A percentile compares a stretch with the other conserved stretches of the same genome.
These are phyloP conservation scores for Epicoccum sorghinum DNA, from an alignment of 2,329 filamentous ascomycete species.

Conservation along the genomic window DNA sequence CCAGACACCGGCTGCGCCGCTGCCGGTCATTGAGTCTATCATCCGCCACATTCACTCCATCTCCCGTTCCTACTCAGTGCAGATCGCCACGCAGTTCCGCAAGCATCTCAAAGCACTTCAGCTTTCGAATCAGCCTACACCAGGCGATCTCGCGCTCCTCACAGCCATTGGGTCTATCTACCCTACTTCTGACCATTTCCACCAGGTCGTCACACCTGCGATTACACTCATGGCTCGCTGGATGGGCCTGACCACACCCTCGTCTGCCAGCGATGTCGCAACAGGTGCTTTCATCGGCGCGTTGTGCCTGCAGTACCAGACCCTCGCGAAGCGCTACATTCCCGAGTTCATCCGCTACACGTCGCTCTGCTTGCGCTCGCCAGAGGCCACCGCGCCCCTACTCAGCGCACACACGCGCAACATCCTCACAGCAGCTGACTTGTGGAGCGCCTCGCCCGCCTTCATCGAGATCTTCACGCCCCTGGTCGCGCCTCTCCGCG, in stretches of 20 bases:
- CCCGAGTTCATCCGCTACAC: constrained; percentile 87
- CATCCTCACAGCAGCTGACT: constrained; percentile 69
- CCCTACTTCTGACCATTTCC: constrained; percentile 96
- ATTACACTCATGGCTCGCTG: constrained; percentile 84
- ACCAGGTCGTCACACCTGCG: constrained; percentile 90
- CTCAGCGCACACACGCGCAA: constrained; percentile 69
- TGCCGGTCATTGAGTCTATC: constrained; percentile 75
- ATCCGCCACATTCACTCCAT: constrained; percentile 92
- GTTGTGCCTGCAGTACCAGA: constrained; percentile 81
- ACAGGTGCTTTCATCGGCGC: constrained; percentile 80
- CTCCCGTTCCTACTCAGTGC: constrained; percentile 80
- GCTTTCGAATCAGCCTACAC: constrained; percentile 58
- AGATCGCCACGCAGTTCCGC: constrained; percentile 79
- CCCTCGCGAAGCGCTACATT: constrained; percentile 81
- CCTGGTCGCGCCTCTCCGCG: constrained; percentile 46
- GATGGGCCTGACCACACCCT: constrained; percentile 76
- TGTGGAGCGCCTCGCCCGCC: constrained; percentile 75
- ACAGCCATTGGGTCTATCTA: constrained; percentile 85
- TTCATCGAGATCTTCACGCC: constrained; percentile 82
- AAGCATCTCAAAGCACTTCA: constrained; percentile 67
- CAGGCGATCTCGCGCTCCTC: constrained; percentile 82
- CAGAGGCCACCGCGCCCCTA: constrained; percentile 52
- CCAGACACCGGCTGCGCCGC: constrained; percentile 60
- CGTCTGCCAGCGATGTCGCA: constrained; percentile 68
- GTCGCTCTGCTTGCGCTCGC: constrained; percentile 68